A percentile compares a stretch with the other conserved stretches of the same genome.
These are phyloP conservation scores for Neonectria magnoliae DNA, from an alignment of 2,329 filamentous ascomycete species.

Conservation along the genomic window DNA sequence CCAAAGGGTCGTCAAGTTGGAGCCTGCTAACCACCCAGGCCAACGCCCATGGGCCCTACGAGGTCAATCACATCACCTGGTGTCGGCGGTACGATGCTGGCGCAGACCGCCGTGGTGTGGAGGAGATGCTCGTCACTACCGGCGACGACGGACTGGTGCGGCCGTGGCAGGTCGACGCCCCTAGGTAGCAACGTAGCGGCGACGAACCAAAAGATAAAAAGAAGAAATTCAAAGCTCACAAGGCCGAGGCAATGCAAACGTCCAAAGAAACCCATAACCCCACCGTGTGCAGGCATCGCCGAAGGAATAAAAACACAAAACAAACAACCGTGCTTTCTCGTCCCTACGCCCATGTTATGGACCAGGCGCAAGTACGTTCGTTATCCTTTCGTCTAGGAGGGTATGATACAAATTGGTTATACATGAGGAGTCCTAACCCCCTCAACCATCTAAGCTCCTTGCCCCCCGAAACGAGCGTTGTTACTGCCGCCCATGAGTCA, in stretches of 20 bases:
- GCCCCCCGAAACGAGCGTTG: conserved; percentile 34
- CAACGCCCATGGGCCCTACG: conserved; percentile 88
- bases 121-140: conserved; percentile 90
- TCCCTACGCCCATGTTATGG: conserved; percentile 39
- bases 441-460: conserved; percentile 36
- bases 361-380: conserved; percentile 35
- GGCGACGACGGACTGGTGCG: conserved; percentile 91
- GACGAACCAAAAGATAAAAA: conserved; percentile 18
- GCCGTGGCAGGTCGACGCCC: conserved; percentile 74
- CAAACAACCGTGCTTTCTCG: conserved; percentile 38
- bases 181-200: conserved; percentile 27
- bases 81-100: conserved; percentile 78
- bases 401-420: conserved; percentile 48
- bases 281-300: conserved; percentile 12
- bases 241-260: background rate
- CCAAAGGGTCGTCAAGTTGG: conserved; percentile 67
- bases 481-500: conserved; percentile 26
- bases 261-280: background rate
- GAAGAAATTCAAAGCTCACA: conserved; percentile 1
- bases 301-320: conserved; percentile 25
- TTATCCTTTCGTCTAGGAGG: conserved; percentile 44
- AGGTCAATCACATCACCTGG: conserved; percentile 94
- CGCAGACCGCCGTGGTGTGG: conserved; percentile 62
- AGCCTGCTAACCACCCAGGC: conserved; percentile 73
- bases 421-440: conserved; percentile 41